phyloP scores from a whole-genome alignment of 2,329 filamentous ascomycete genomes.

The Colletotrichum phormii region DNA sequence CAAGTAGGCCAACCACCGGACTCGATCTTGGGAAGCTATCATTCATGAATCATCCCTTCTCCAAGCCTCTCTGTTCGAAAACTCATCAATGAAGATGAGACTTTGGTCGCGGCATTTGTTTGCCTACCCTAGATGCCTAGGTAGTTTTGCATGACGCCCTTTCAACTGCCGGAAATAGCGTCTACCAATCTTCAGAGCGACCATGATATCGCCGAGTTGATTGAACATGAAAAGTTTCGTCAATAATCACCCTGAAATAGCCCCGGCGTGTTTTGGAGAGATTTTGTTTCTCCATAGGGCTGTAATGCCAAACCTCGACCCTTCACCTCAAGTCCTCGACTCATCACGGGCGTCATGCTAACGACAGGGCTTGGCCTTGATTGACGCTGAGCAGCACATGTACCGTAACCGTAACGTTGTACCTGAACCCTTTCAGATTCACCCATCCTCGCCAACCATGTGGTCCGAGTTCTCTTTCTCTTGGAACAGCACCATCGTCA shows the following conservation, averaged over 20 bases:
- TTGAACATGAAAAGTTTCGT: constrained; percentile 2
- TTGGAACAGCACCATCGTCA: constrained; percentile 20
- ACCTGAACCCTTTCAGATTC: background rate
- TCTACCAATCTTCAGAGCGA: background rate
- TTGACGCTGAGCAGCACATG: background rate
- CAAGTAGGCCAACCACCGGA: background rate
- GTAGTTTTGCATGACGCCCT: background rate
- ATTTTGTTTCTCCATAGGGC: constrained; percentile 25
- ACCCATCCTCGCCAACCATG: constrained; percentile 8
- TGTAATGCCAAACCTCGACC: background rate
- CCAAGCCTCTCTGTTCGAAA: background rate
- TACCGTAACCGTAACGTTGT: background rate
- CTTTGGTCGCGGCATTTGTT: background rate
- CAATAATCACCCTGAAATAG: constrained; percentile 17
- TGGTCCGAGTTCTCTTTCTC: constrained; percentile 24
- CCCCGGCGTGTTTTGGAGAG: constrained; percentile 5
- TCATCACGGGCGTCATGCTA: constrained; percentile 29
- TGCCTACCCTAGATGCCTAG: too few species aligned
- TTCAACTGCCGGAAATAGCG: constrained; percentile 17
- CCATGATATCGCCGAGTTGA: background rate
- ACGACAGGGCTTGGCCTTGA: constrained; percentile 15
- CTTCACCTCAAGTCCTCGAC: background rate
- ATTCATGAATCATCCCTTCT: background rate
- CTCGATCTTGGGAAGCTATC: background rate
- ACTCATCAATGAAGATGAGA: constrained; percentile 18